Base-by-base conservation (phyloP, 257 asterid species). In the Solanum dulcamara region DNA sequence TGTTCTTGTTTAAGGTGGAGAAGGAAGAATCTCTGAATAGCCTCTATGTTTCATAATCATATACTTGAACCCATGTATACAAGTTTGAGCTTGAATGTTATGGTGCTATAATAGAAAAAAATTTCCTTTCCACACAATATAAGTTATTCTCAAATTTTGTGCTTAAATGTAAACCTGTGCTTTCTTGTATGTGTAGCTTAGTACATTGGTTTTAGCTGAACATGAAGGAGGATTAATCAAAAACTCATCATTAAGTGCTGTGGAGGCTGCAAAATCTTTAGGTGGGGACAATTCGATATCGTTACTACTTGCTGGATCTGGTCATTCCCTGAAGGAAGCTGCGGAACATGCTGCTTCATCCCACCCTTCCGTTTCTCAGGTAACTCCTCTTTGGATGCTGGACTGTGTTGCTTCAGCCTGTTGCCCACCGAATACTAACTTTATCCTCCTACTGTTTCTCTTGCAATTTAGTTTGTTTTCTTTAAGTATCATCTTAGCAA, bases 281-380 rank as follows among this genome's bases (percentile, higher is more conserved):
- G 94, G 97, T 18, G 91, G 90, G 81, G 94, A 83, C 38, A 92
- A 93, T 91, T 83, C 90, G 17, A 89, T 97, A 62, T 91, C 96
- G 42, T 83, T 97, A 82, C 89, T 97, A 57, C 91, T 97, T 59
- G 98, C 98, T 80, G 99, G 99, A 53, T 95, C 95, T 30, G 98
- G 98, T 64, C 91, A 94, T 74, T 94, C 95, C 8, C 89, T 97
- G 57, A 90, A 92, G 26, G 90, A 94, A 87, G 98, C 98, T 87
- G 98, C 95, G 57, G 85, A 85, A 80, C 92, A 89, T 89, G 99
- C 98, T 82, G 95, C 96, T 62, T 90, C 97, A 11, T 90, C 90
- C 84, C 94, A 92, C 90, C 97, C 97, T 87, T 93, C 92, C 11
- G 55, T 97, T 92, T 94, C 97, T 51, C 85, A 90, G 98, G 98